Conservation (phyloP, 2,329 filamentous ascomycete genomes). For the Ophiostoma populinum region DNA sequence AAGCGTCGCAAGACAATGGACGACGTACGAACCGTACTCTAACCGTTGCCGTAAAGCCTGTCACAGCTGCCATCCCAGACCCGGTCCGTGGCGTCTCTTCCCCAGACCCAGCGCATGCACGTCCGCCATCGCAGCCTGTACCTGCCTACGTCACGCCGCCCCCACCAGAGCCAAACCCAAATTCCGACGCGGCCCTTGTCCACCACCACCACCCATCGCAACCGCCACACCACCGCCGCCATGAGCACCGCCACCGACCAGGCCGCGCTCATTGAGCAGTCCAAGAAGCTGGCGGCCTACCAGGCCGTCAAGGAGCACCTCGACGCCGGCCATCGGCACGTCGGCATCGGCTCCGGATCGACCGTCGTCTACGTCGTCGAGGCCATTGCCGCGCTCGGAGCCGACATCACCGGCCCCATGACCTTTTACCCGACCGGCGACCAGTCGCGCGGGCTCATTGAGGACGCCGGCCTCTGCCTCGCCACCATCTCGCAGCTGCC, state of each 20-base stretch:
- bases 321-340: conserved; percentile 38
- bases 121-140: background rate
- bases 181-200: too few species aligned
- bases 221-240: conserved; percentile 9
- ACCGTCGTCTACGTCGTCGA: conserved; percentile 76
- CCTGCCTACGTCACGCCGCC: background rate
- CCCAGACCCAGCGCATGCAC: background rate
- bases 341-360: conserved; percentile 69
- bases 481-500: conserved; percentile 59
- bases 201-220: too few species aligned
- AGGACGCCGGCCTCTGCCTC: conserved; percentile 57
- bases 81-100: background rate
- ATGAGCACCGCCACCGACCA: conserved; percentile 16
- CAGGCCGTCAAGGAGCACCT: conserved; percentile 61
- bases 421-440: conserved; percentile 85
- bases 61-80: background rate
- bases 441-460: conserved; percentile 76
- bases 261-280: conserved; percentile 40
- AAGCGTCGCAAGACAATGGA: background rate
- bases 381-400: conserved; percentile 49
- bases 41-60: background rate
- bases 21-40: too few species aligned
- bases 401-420: conserved; percentile 41
- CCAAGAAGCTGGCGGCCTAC: conserved; percentile 59
- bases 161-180: too few species aligned